Evolutionary conservation across 768 basidiomycete genomes (phyloP).

Genomic region (Tubosaeta brunneosetosa): DNA sequence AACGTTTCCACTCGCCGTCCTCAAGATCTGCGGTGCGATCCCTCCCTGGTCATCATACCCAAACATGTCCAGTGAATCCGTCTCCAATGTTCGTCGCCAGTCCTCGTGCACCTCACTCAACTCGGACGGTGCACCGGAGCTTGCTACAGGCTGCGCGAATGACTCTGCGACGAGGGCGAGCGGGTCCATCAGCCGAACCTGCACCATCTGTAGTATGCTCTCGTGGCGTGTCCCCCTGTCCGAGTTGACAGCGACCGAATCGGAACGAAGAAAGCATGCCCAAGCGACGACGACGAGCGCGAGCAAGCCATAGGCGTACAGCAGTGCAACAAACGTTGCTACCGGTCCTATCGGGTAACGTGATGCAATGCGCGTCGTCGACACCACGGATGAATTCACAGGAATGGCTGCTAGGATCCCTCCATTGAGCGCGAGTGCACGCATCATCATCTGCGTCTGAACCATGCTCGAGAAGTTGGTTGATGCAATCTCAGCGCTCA

Average conservation of each 20-base stretch:
- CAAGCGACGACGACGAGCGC: background rate
- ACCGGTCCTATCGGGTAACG: background rate
- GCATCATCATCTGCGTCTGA: background rate
- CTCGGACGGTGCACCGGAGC: background rate
- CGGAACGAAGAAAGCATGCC: background rate
- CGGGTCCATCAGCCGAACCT: background rate
- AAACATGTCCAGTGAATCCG: conserved; percentile 1
- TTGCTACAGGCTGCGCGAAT: background rate
- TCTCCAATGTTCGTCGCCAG: background rate
- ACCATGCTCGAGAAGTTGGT: background rate
- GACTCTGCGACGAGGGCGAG: background rate
- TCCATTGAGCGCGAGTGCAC: background rate
- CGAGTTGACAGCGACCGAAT: background rate
- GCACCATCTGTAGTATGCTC: conserved; percentile 1
- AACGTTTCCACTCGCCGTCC: background rate
- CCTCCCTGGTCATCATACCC: background rate
- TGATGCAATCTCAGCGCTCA: background rate
- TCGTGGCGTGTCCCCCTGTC: background rate
- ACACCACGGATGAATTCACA: background rate
- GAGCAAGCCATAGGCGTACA: background rate
- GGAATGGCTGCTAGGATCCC: background rate
- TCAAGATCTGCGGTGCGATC: background rate
- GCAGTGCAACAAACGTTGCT: background rate
- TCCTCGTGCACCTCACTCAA: background rate
- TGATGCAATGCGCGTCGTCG: background rate